Evolutionary conservation across 2,329 filamentous ascomycete genomes (phyloP), one percentile per base, ranked within the genome.

Genomic region (Aspergillus japonicus): DNA sequence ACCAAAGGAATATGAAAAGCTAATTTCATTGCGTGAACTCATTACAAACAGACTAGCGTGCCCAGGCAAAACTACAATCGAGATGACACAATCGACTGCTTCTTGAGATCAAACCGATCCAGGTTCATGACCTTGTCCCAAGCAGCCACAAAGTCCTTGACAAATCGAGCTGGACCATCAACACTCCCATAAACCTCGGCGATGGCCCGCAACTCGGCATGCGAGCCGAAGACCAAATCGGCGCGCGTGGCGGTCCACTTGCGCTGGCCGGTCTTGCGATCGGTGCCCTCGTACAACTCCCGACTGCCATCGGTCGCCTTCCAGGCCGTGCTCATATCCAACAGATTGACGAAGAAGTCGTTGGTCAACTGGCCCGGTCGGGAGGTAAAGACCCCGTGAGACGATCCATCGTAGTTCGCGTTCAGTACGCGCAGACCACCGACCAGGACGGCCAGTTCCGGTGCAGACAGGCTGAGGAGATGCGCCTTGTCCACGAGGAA

Each of bases 331-430:
- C 76, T 78, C 68, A 82, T 84, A 69, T 91, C 89, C 24, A 93
- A 83, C 1, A 93, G 81, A 78, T 92, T 92, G 75, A 90, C 83
- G 71, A 93, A 93, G 83, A 91, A 93, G 78, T 92, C 90, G 76
- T 90, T 92, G 70, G 86, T 90, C 68, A 93, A 81, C 66, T 85
- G 76, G 47, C 90, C 90, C 1, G 88, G 87, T 7, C 80, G 81
- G 66, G 82, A 81, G 58, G 90, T 93, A 70, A 92, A 81, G 59
- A 92, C 82, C 60, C 90, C 90, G 59, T 85, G 76, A 24, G 79
- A 71, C 0, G 88, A 90, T 47, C 87, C 87, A 67, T 92, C 88
- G 63, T 81, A 90, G 81, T 92, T 93, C 72, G 84, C 79, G 71
- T 86, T 85, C 55, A 93, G 79, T 1, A 81, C 84, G 66, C 90